Conservation (phyloP, 371 early-diverging fungal genomes). For the Parasitella parasitica region DNA sequence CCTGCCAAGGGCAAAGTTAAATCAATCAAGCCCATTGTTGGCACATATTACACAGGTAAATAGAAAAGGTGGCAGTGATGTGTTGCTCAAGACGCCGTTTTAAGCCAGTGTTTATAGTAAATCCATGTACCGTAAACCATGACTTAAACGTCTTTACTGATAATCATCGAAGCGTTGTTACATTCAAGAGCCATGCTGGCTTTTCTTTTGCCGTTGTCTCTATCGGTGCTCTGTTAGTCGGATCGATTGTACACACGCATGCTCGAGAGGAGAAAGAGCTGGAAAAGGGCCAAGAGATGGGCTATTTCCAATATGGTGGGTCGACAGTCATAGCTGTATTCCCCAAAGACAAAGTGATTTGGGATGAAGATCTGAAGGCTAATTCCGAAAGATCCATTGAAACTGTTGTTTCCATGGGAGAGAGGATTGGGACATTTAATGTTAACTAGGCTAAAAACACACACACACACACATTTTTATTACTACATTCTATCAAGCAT, state of each 20-base stretch:
- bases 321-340: constrained; percentile 67
- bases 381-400: constrained; percentile 56
- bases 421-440: constrained; percentile 32
- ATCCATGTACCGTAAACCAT: constrained; percentile 48
- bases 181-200: constrained; percentile 19
- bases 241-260: constrained; percentile 48
- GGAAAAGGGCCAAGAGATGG: constrained; percentile 64
- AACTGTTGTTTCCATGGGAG: constrained; percentile 50
- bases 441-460: no score
- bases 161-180: constrained; percentile 41
- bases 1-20: constrained; percentile 62
- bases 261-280: constrained; percentile 32
- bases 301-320: constrained; percentile 68
- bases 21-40: constrained; percentile 19
- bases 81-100: background rate
- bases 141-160: constrained; percentile 51
- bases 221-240: constrained; percentile 50
- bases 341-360: constrained; percentile 52
- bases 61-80: background rate
- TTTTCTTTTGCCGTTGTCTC: constrained; percentile 38
- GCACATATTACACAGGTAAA: constrained; percentile 42
- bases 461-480: no score
- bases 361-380: constrained; percentile 61
- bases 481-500: background rate
- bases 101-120: constrained; percentile 21